These are phyloP conservation scores for Rubia tinctorum DNA, from an alignment of 305 asterid species.

Conservation along the genomic window DNA sequence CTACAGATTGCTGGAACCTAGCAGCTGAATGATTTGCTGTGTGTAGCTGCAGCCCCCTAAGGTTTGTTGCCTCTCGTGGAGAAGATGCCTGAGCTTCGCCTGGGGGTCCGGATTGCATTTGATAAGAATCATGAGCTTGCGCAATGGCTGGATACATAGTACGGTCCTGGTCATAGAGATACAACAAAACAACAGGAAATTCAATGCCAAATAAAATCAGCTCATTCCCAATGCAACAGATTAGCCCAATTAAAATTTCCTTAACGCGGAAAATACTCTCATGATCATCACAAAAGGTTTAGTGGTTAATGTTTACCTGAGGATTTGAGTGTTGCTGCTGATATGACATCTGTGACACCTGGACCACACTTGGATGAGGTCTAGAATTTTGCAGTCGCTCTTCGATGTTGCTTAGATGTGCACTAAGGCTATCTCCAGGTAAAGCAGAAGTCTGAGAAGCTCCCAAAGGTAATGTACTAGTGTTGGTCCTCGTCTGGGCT, in stretches of 20 bases:
- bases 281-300: not conserved
- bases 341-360: slow-evolving; percentile 28
- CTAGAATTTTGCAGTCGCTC: slow-evolving; percentile 22
- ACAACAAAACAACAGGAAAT: slow-evolving; percentile 11
- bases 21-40: slow-evolving; percentile 9
- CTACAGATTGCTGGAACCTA: slow-evolving; percentile 10
- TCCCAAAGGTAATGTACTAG: slow-evolving; percentile 23
- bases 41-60: not conserved
- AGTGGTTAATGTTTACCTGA: slow-evolving; percentile 15
- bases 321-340: slow-evolving; percentile 20
- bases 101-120: slow-evolving; percentile 19
- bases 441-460: slow-evolving; percentile 39
- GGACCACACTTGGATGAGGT: slow-evolving; percentile 27
- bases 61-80: not conserved
- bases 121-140: slow-evolving; percentile 34
- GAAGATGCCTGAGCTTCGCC: slow-evolving; percentile 3
- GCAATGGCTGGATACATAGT: slow-evolving; percentile 23
- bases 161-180: slow-evolving; percentile 9
- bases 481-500: slow-evolving; percentile 32
- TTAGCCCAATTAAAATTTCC: not conserved
- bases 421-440: slow-evolving; percentile 21
- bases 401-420: slow-evolving; percentile 19
- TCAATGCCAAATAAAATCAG: not conserved
- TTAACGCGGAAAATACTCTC: not conserved
- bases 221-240: not conserved